These are phyloP conservation scores for Danielia reshetovae DNA, from an alignment of 805 yeast genomes.

Conservation along the genomic window DNA sequence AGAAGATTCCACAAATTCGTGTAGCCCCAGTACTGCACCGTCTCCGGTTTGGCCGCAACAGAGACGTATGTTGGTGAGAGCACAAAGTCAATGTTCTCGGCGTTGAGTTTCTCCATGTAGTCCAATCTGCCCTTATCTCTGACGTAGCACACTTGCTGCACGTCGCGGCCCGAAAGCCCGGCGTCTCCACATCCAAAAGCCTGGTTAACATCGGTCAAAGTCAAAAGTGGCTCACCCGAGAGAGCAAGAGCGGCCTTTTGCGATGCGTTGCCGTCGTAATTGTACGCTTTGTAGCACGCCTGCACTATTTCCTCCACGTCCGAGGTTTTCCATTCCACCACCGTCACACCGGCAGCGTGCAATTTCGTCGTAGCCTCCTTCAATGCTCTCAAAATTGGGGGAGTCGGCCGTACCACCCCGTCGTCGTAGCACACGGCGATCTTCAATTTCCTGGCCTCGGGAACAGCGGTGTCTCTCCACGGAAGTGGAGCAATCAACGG, in stretches of 20 bases:
- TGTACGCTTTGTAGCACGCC: conserved; percentile 16
- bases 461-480: conserved; percentile 11
- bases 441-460: conserved; percentile 10
- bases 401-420: conserved; percentile 17
- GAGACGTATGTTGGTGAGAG: conserved; percentile 17
- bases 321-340: conserved; percentile 15
- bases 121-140: conserved; percentile 12
- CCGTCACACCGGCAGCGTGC: conserved; percentile 12
- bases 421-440: conserved; percentile 16
- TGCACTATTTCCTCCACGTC: conserved; percentile 11
- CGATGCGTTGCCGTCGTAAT: conserved; percentile 12
- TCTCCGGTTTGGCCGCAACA: conserved; percentile 16
- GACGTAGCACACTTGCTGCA: conserved; percentile 9
- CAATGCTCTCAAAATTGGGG: conserved; percentile 16
- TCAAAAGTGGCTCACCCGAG: conserved; percentile 13
- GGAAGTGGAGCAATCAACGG: conserved; percentile 15
- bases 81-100: conserved; percentile 11
- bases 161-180: conserved; percentile 15
- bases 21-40: conserved; percentile 18
- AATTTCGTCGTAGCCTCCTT: conserved; percentile 10
- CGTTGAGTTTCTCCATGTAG: conserved; percentile 12
- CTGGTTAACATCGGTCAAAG: conserved; percentile 10
- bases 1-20: conserved; percentile 18
- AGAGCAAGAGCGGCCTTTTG: conserved; percentile 10
- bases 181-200: conserved; percentile 15